Percentiles rank a stretch among this genome's conserved stretches.
These are phyloP conservation scores for Onygenales sp. DNA, from an alignment of 2,329 filamentous ascomycete species.

Conservation along the genomic window DNA sequence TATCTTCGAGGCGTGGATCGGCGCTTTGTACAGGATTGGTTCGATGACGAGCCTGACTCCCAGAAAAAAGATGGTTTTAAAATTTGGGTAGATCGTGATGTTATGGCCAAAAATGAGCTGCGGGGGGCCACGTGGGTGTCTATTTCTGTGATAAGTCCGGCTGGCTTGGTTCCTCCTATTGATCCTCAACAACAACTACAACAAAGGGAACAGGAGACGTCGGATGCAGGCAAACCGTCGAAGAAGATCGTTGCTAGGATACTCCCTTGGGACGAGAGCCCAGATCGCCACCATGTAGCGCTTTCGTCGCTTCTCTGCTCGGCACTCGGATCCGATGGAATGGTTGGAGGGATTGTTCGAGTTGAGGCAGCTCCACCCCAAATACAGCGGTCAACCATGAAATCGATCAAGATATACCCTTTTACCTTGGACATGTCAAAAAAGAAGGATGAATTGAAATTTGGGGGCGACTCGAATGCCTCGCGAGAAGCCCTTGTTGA, in stretches of 20 bases:
- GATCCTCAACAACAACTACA: conserved; percentile 59
- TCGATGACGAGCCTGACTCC: conserved; percentile 55
- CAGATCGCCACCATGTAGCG: conserved; percentile 68
- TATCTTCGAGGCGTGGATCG: conserved; percentile 76
- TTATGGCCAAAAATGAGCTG: conserved; percentile 61
- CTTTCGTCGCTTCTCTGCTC: conserved; percentile 70
- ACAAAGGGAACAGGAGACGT: conserved; percentile 55
- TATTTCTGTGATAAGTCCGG: conserved; percentile 80
- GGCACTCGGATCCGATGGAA: conserved; percentile 58
- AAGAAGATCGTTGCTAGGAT: conserved; percentile 68
- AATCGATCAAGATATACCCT: conserved; percentile 68
- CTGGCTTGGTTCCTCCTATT: conserved; percentile 60
- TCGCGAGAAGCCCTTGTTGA: conserved; percentile 68
- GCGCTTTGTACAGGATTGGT: conserved; percentile 61
- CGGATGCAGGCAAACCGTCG: conserved; percentile 47
- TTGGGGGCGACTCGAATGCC: conserved; percentile 77
- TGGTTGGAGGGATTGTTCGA: conserved; percentile 80
- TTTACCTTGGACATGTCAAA: conserved; percentile 54
- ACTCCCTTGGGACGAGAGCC: conserved; percentile 73
- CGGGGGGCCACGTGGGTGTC: conserved; percentile 67
- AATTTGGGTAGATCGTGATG: conserved; percentile 77
- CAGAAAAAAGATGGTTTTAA: conserved; percentile 52
- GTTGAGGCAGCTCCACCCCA: conserved; percentile 72
- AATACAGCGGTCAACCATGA: conserved; percentile 56
- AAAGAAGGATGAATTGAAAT: conserved; percentile 60